Base-by-base conservation (phyloP, 352 stramenopile species). In the Phytopythium sindhum region DNA sequence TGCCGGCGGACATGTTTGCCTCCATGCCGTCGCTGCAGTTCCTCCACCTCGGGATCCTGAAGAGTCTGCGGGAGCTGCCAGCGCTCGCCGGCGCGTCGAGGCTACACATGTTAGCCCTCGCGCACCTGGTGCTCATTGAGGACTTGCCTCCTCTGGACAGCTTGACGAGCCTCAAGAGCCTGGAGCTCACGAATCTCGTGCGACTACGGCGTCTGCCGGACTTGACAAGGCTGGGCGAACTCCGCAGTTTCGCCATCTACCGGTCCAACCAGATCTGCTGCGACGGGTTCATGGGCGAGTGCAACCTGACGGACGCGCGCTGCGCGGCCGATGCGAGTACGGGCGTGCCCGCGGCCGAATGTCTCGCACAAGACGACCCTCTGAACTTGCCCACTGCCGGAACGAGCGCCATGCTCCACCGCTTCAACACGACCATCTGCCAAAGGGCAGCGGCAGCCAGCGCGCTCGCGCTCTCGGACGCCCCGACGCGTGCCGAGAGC, bases 81-180 rank as follows among this genome's bases (percentile, higher is more conserved):
- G 44, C 73, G 15, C 67, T 88, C 17, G 50, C 69, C 8, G 68
- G 74, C 8, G 52, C 66, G 1, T 50, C 42, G 11, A 70, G 69
- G 19, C 63, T 88, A 24, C 63, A 73, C 48, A 72, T 41, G 9
- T 39, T 88, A 2, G 69, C 62, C 12, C 31, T 88, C 15, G 69
- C 63, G 12, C 28, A 62, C 14, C 33, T 78, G 2, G 41, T 56
- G 1, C 45, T 44, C 0, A 28, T 86, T 4, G 28, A 39, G 0
- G 44, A 39, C 9, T 33, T 88, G 4, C 79, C 77, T 0, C 54
- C 65, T 3, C 48, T 88, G 1, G 56, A 54, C 0, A 33, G 61
- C 1, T 64, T 71, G 0, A 26, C 44, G 35, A 42, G 64, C 15
- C 28, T 80, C 6, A 55, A 70, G 58, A 62, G 55, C 2, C 55